Evolutionary conservation across 495 filamentous ascomycete genomes (phyloP), one percentile per base, ranked within the genome.

Genomic region (Penicillium roqueforti): DNA sequence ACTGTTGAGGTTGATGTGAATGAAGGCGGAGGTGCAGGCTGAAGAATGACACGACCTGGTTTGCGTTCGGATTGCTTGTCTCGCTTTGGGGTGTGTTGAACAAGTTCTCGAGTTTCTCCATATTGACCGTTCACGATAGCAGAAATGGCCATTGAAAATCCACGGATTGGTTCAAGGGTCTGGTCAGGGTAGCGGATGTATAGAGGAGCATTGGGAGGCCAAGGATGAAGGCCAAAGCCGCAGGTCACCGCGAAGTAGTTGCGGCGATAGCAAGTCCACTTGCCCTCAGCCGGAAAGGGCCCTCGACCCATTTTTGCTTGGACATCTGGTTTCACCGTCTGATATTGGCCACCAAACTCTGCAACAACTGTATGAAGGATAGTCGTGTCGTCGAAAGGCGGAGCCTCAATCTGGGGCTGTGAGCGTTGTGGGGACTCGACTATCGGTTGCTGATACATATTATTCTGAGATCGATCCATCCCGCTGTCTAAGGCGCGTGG

Each of bases 201-300:
- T 13, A 86, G 64, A 57, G 70, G 81, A 9, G 83, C 63, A 1
- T 68, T 74, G 1, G 68, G 68, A 57, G 55, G 84, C 61, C 57
- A 71, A 6, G 74, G 75, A 22, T 80, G 69, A 4, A 97, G 72
- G 5, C 81, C 80, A 70, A 87, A 96, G 1, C 84, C 88, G 69
- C 91, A 96, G 25, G 85, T 81, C 43, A 96, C 87, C 1, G 89
- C 86, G 67, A 97, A 95, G 69, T 97, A 97, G 69, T 97, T 97
- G 36, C 92, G 80, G 45, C 92, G 79, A 64, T 97, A 97, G 71
- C 92, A 97, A 0, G 92, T 97, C 92, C 92, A 97, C 54, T 93
- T 89, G 13, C 82, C 78, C 51, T 96, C 92, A 3, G 80, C 80
- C 37, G 85, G 76, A 68, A 97, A 96, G 74, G 96, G 95, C 1